Percentiles rank a stretch among this genome's conserved stretches.
Evolutionary conservation across 768 basidiomycete species (phyloP).

Genomic region (Suillus tomentosus): DNA sequence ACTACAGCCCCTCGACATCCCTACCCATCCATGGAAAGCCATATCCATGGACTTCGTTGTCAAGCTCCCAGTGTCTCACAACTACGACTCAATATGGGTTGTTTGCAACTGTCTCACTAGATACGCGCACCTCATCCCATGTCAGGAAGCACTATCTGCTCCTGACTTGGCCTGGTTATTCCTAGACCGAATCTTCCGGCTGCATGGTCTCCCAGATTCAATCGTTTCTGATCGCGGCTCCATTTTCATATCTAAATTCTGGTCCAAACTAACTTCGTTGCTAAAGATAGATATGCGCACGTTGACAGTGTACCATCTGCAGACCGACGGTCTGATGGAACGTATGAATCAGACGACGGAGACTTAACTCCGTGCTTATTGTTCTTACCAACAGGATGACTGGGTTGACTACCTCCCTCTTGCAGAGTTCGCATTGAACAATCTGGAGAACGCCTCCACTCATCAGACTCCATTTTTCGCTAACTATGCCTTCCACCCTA

Average conservation of each 20-base stretch:
- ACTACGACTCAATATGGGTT: conserved; percentile 35
- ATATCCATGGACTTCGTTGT: conserved; percentile 47
- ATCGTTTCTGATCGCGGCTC: conserved; percentile 28
- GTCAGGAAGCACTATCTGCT: conserved; percentile 5
- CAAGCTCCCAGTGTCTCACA: conserved; percentile 27
- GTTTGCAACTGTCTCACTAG: conserved; percentile 13
- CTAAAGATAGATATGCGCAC: conserved; percentile 17
- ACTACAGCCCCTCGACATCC: conserved; percentile 39
- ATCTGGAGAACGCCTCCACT: no score
- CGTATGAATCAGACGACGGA: conserved; percentile 40
- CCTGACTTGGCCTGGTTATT: conserved; percentile 16
- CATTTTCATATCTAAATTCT: conserved; percentile 29
- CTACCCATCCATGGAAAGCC: conserved; percentile 37
- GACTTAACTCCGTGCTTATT: conserved; percentile 38
- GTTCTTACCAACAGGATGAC: conserved; percentile 43
- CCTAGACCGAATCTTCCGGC: conserved; percentile 14
- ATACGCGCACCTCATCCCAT: conserved; percentile 17
- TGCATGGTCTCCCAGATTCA: conserved; percentile 23
- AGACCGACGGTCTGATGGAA: conserved; percentile 44
- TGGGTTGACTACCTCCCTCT: conserved; percentile 24
- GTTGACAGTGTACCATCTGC: conserved; percentile 46
- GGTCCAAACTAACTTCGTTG: conserved; percentile 21
- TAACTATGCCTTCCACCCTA: no score
- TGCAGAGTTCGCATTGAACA: no score
- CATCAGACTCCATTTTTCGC: no score